Conservation (phyloP, 352 stramenopile species). For the Pythium aristosporum region DNA sequence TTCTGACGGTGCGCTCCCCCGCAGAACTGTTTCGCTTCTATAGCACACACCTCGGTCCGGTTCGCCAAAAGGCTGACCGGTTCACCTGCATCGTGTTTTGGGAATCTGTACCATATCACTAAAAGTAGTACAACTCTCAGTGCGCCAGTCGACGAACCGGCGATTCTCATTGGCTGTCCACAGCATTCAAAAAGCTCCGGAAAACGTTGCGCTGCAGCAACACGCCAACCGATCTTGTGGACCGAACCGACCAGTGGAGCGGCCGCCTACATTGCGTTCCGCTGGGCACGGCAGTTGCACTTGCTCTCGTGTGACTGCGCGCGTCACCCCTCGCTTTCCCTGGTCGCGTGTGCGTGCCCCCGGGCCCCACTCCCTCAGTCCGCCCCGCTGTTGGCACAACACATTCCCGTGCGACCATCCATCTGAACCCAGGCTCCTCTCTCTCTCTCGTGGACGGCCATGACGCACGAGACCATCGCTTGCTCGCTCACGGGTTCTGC, state of each 20-base stretch:
- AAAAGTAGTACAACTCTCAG: not conserved
- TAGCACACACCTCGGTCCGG: constrained; percentile 23
- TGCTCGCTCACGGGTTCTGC: constrained; percentile 18
- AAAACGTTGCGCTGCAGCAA: not conserved
- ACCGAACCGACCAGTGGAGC: not conserved
- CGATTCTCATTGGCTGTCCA: constrained; percentile 17
- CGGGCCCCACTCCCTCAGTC: too few species aligned
- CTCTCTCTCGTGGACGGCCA: not conserved
- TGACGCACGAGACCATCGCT: constrained; percentile 21
- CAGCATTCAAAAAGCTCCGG: constrained; percentile 13
- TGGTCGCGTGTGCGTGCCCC: too few species aligned
- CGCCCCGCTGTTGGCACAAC: too few species aligned
- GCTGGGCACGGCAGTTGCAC: constrained; percentile 7
- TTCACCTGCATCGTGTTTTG: constrained; percentile 16
- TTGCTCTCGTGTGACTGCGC: not conserved
- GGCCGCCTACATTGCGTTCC: constrained; percentile 4
- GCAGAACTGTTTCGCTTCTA: constrained; percentile 21
- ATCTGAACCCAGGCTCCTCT: not conserved
- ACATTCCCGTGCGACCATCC: not conserved
- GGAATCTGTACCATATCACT: constrained; percentile 12
- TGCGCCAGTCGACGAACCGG: constrained; percentile 22
- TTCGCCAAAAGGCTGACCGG: constrained; percentile 13
- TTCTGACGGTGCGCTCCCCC: constrained; percentile 25
- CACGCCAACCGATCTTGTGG: not conserved
- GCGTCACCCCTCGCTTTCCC: too few species aligned